A percentile compares a stretch with the other conserved stretches of the same genome.
Evolutionary conservation across 495 filamentous ascomycete species (phyloP).

Genomic region (Pyrenopolyporus hunteri): DNA sequence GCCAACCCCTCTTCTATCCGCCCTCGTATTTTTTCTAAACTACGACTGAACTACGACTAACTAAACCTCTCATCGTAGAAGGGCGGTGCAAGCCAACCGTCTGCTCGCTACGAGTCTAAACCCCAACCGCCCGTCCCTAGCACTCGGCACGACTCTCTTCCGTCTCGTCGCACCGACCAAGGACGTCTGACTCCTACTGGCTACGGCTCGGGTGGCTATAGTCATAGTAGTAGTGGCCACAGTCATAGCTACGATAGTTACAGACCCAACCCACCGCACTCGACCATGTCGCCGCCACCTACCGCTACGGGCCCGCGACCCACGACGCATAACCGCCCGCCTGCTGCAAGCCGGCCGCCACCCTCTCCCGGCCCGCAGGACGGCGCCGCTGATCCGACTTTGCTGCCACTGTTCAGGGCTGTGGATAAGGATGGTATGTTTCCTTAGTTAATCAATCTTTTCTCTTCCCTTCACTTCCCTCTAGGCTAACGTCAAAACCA

Average conservation of each 20-base stretch:
- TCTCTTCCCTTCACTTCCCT: background rate
- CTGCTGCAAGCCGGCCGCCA: conserved; percentile 66
- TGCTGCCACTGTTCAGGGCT: conserved; percentile 86
- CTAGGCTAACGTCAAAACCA: conserved; percentile 37
- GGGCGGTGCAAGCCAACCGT: conserved; percentile 31
- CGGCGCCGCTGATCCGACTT: conserved; percentile 68
- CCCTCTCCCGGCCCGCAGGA: conserved; percentile 67
- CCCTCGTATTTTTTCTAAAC: background rate
- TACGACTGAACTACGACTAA: conserved; percentile 18
- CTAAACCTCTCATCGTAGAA: conserved; percentile 41
- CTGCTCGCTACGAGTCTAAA: conserved; percentile 51
- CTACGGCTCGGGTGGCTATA: conserved; percentile 35
- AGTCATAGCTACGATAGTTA: conserved; percentile 31
- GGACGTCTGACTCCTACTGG: conserved; percentile 44
- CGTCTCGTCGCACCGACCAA: conserved; percentile 44
- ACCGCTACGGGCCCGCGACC: conserved; percentile 54
- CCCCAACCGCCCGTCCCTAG: conserved; percentile 34
- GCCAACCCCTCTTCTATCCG: conserved; percentile 28
- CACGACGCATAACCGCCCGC: conserved; percentile 56
- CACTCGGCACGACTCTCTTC: conserved; percentile 31
- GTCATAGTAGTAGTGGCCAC: conserved; percentile 2
- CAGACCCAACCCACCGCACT: conserved; percentile 33
- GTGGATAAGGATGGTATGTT: conserved; percentile 80
- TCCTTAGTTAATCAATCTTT: background rate
- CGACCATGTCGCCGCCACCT: conserved; percentile 49